phyloP scores from a whole-genome alignment of 176 grass and related monocot genomes.

The Triticum monococcum region DNA sequence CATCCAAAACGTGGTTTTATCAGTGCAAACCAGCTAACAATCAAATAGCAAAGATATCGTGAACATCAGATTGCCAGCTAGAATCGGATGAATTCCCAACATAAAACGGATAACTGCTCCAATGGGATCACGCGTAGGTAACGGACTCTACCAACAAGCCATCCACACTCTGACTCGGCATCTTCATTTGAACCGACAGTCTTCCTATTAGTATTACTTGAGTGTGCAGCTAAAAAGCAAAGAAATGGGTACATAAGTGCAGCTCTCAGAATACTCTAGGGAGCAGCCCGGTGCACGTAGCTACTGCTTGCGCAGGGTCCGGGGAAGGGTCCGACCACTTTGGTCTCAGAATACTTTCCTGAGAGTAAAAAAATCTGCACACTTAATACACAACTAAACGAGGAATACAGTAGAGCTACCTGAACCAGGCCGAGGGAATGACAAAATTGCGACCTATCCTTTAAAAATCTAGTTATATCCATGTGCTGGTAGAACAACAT shows the following conservation, averaged over 20 bases:
- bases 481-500: constrained; percentile 64
- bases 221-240: constrained; percentile 43
- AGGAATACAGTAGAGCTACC: constrained; percentile 35
- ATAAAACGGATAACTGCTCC: constrained; percentile 90
- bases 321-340: too few species aligned
- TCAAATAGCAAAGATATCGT: background rate
- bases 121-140: constrained; percentile 68
- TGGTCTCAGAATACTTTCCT: background rate
- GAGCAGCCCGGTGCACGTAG: too few species aligned
- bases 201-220: constrained; percentile 66
- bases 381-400: constrained; percentile 17
- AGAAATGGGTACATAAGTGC: constrained; percentile 8
- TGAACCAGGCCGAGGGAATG: constrained; percentile 66
- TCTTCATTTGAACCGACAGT: constrained; percentile 51
- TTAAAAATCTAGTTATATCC: constrained; percentile 95
- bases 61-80: constrained; percentile 46
- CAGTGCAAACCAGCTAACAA: background rate
- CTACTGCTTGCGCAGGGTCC: too few species aligned
- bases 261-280: background rate
- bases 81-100: constrained; percentile 81
- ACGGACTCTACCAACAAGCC: constrained; percentile 78
- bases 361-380: background rate
- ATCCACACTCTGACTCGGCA: constrained; percentile 47
- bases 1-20: background rate
- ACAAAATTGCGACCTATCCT: constrained; percentile 85